phyloP scores from a whole-genome alignment of 2,329 filamentous ascomycete species.

The Cytospora schulzeri region DNA sequence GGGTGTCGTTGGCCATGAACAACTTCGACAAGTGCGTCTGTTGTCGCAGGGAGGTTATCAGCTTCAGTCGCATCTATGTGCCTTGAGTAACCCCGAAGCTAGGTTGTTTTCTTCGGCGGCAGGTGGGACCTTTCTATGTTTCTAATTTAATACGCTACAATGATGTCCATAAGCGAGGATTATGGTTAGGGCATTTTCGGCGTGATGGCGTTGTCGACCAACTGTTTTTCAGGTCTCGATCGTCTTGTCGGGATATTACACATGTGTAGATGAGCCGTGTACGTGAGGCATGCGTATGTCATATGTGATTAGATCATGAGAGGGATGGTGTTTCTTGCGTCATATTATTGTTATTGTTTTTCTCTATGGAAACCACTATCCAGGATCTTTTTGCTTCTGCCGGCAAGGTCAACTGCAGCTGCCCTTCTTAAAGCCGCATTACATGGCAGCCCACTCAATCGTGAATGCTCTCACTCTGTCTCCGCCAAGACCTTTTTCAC shows the following conservation, averaged over 20 bases:
- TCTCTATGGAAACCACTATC: not conserved
- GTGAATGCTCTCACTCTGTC: conserved; percentile 71
- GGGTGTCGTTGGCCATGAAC: conserved; percentile 91
- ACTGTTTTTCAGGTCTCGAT: not conserved
- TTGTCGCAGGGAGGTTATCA: conserved; percentile 83
- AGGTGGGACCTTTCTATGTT: not conserved
- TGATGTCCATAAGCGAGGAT: conserved; percentile 22
- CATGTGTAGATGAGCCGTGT: conserved; percentile 2
- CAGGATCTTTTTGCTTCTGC: not conserved
- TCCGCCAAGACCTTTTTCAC: conserved; percentile 33
- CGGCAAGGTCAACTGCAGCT: not conserved
- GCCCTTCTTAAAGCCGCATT: conserved; percentile 30
- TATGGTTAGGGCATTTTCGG: conserved; percentile 16
- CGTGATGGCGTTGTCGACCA: conserved; percentile 16
- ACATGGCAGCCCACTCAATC: conserved; percentile 95
- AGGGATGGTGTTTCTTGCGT: not conserved
- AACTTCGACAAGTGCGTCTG: conserved; percentile 97
- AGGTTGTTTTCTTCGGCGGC: too few relatives aligned
- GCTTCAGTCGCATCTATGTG: conserved; percentile 90
- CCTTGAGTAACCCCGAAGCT: conserved; percentile 51
- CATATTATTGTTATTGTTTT: not conserved
- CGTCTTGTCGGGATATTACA: not conserved
- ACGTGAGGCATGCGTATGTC: not conserved
- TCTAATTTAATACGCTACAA: not conserved
- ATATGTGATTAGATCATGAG: conserved; percentile 5